phyloP scores from a whole-genome alignment of 2,329 filamentous ascomycete genomes.

The Sporothrix curviconia region DNA sequence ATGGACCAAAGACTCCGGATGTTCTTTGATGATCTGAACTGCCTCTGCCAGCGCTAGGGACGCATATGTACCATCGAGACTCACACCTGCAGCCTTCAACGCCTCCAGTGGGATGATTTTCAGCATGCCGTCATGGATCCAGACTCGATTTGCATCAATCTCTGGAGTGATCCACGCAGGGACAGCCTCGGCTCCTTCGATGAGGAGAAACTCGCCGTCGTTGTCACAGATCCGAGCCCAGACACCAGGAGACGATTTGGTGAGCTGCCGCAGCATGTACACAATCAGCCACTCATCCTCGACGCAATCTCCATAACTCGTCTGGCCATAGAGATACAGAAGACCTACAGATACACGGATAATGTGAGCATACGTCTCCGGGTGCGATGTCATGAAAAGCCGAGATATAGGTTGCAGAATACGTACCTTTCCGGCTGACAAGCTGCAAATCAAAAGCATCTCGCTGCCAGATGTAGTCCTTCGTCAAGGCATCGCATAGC shows the following conservation, averaged over 20 bases:
- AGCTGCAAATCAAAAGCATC: conserved; percentile 68
- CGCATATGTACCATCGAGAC: conserved; percentile 22
- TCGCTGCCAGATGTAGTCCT: conserved; percentile 91
- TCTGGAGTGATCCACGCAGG: conserved; percentile 91
- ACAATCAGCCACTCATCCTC: conserved; percentile 98
- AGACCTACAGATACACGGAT: conserved; percentile 32
- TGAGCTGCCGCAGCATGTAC: conserved; percentile 77
- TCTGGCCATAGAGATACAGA: conserved; percentile 65
- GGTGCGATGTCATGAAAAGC: too few species aligned
- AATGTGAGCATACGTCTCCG: neutral
- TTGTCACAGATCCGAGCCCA: conserved; percentile 82
- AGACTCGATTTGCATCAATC: conserved; percentile 78
- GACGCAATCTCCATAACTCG: conserved; percentile 87
- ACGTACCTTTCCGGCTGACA: conserved; percentile 52
- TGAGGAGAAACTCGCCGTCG: conserved; percentile 90
- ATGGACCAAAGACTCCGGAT: conserved; percentile 55
- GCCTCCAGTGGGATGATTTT: conserved; percentile 9
- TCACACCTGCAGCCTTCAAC: neutral
- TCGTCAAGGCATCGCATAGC: conserved; percentile 58
- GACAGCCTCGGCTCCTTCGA: conserved; percentile 83
- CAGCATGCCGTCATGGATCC: conserved; percentile 64
- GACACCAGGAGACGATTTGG: conserved; percentile 60
- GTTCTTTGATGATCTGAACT: conserved; percentile 50
- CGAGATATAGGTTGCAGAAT: neutral
- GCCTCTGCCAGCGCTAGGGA: conserved; percentile 60